Base-by-base conservation (phyloP, 495 filamentous ascomycete genomes). In the Hypoxylon perforatum region DNA sequence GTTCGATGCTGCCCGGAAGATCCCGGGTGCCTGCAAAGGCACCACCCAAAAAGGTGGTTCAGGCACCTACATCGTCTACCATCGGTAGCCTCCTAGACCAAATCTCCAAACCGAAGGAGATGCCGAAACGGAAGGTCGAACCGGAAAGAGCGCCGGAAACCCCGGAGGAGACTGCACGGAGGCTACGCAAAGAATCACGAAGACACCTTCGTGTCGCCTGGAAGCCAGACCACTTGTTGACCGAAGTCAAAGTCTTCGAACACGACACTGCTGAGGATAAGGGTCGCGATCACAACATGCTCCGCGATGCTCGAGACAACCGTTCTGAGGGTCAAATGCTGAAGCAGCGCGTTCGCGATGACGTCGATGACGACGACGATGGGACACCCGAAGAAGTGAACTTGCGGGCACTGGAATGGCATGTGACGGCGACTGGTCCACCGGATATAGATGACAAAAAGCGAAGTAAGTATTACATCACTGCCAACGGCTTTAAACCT, bases 281-380 rank as follows among this genome's bases (percentile, higher is more conserved):
- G 59, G 88, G 88, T n/a, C 88, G 88, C 8, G 83, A 87, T 22
- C 83, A 85, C 61, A 88, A 83, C 52, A 85, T 88, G 76, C 76
- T 87, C 33, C 85, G 88, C 36, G 90, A 93, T 76, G 86, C 84
- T 1, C 84, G 85, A 36, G 91, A 94, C 64, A 86, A 90, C 48
- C 87, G 87, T 25, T 85, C 85, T 17, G 93, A 97, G 78, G 92
- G 92, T 28, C 89, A 89, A 62, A 90, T 91, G 73, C 85, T 95
- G 67, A 95, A 93, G 74, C 85, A 78, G 47, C 71, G 75, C 21
- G 73, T 91, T 36, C 79, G 85, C 1, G 73, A 88, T 1, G 90
- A 89, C 30, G 90, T 91, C 15, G 91, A 92, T 22, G 90, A 93
- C 3, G 88, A 78, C 0, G 70, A 73, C 8, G 77, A 78, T 6